Conservation (phyloP, 169 alveolate species). For the Cryptosporidium canis region DNA sequence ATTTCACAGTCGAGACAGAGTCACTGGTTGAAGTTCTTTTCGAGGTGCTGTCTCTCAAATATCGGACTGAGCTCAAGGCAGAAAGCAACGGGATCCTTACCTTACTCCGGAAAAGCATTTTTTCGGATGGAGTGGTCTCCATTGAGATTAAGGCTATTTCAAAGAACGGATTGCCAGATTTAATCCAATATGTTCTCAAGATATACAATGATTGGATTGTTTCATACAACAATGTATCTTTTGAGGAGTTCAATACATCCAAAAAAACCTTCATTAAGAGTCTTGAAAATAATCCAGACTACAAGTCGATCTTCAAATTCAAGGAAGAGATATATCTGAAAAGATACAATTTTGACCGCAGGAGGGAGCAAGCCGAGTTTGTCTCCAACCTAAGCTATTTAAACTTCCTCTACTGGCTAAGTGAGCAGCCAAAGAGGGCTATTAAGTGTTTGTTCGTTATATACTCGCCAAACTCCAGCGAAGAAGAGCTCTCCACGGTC, state of each 20-base stretch:
- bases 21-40: constrained; percentile 8
- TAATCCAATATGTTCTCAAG: background rate
- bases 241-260: background rate
- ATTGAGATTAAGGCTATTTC: background rate
- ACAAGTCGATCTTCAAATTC: background rate
- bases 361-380: background rate
- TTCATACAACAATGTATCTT: background rate
- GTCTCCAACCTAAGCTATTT: constrained; percentile 1
- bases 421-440: background rate
- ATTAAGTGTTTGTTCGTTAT: background rate
- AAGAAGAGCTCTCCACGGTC: background rate
- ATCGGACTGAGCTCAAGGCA: background rate
- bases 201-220: background rate
- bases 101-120: background rate
- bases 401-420: background rate
- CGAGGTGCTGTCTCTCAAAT: background rate
- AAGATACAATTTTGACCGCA: constrained; percentile 23
- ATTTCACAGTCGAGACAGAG: constrained; percentile 18
- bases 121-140: constrained; percentile 7
- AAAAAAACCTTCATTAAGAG: background rate
- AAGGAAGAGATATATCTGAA: constrained; percentile 7
- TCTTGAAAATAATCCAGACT: background rate
- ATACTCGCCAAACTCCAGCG: background rate
- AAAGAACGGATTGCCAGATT: background rate
- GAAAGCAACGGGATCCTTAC: background rate